Base-by-base conservation (phyloP, 441 rosid species). In the Raphanus hybrid region DNA sequence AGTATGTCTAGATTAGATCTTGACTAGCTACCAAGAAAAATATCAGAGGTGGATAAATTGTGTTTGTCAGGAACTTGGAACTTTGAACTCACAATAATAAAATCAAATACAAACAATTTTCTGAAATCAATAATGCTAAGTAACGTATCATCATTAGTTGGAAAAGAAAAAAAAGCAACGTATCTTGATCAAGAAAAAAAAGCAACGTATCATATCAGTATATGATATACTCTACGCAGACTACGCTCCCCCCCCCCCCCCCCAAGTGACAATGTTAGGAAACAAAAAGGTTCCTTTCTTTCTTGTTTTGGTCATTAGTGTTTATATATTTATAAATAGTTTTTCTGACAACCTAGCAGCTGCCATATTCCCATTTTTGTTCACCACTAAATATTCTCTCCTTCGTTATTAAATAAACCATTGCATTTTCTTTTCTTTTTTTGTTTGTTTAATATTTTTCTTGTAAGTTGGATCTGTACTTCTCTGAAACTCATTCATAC, bases 141-240 rank as follows among this genome's bases (percentile, higher is more conserved):
- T 76, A 70, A 64, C 66, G 41, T 41, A 70, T 71, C 66, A 70
- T 71, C 66, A 57, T 76, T 64, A 70, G 75, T 64, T 55, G 64
- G 50, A 11, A 16, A n/a, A n/a, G n/a, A n/a, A 14, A 54, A 14
- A 62, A 27, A 55, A 41, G 75, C 64, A 77, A 77, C 29, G 54
- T 70, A 77, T 58, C 54, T n/a, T n/a, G n/a, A n/a, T n/a, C n/a
- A n/a, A n/a, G n/a, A n/a, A 14, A 54, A 14, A 62, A 27, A 55
- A 41, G 75, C 64, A 77, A 77, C 29, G 54, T 70, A 77, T 58
- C 54, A 77, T 69, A 11, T 59, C 11, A 16, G 10, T 0, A 55
- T 0, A 55, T 35, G 59, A 54, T 54, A 54, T 3, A 55, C n/a
- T 34, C 3, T 70, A 64, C 52, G n/a, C n/a, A n/a, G n/a, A n/a